Evolutionary conservation across 169 alveolate species (phyloP), one percentile per base, ranked within the genome.

Genomic region (Plasmodium relictum): DNA sequence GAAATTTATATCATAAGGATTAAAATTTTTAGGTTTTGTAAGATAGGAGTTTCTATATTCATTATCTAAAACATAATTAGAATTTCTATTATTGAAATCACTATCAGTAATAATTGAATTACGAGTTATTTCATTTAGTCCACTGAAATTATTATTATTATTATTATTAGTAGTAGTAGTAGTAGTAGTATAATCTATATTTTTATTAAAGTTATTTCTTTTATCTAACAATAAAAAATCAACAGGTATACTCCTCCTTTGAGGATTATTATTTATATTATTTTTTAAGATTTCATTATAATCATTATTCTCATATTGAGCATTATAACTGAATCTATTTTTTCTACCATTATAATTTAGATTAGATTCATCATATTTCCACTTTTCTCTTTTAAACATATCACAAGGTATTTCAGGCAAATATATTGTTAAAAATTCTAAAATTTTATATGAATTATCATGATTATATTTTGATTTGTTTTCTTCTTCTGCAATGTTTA

Each of bases 181-280:
- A n/a, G n/a, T n/a, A n/a, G n/a, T n/a, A 31, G 3, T 3, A 31
- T 31, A 31, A 31, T 3, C 39, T 31, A 31, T 31, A 31, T 31
- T 6, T 31, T 70, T 22, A 20, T 65, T 37, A 5, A 12, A 9
- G 20, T 65, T 39, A 48, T 39, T 59, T 42, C 26, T 41, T 26
- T 74, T 74, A 3, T 66, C 73, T 7, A 74, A 14, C 20, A 74
- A 14, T 22, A 74, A 18, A 50, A n/a, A 56, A 24, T 74, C 88
- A 14, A 48, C 88, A 4, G 88, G 88, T 24, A 74, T 74, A 39
- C 88, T 74, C 42, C 88, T 74, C 62, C 88, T 59, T 14, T 74
- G 88, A 3, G 63, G 18, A 12, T 74, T 48, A 22, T 22, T 20
- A 2, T 37, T 50, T 7, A 6, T 24, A 63, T 18, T 24, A 24